phyloP scores from a whole-genome alignment of 441 rosid genomes.

The Populus hybrid region DNA sequence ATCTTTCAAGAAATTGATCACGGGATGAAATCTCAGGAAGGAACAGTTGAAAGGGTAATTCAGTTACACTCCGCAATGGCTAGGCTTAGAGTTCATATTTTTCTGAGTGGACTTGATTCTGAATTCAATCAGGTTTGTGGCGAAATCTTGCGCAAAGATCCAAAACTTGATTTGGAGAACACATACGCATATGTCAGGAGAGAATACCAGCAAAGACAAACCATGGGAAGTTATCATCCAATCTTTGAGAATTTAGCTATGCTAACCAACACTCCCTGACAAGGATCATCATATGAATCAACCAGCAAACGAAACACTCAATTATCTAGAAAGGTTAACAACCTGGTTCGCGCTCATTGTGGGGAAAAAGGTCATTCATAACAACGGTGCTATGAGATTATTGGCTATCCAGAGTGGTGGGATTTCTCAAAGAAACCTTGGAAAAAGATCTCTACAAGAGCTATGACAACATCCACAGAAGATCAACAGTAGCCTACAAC shows the following conservation, averaged over 20 bases:
- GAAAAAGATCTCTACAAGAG: neutral
- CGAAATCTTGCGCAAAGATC: conserved; percentile 3
- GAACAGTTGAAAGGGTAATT: neutral
- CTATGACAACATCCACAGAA: neutral
- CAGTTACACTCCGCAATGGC: neutral
- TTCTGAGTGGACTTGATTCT: conserved; percentile 1
- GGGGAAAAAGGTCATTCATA: neutral
- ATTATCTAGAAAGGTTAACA: neutral
- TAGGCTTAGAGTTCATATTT: conserved; percentile 15
- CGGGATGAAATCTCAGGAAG: neutral
- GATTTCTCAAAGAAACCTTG: neutral
- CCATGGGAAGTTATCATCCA: neutral
- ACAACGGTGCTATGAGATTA: no score
- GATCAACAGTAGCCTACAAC: neutral
- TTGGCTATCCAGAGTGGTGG: no score
- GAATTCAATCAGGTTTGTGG: conserved; percentile 5
- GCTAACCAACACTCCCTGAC: neutral
- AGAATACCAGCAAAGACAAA: conserved; percentile 1
- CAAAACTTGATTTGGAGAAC: neutral
- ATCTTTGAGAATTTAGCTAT: neutral
- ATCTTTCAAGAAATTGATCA: conserved; percentile 13
- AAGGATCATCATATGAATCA: neutral
- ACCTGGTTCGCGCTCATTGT: neutral
- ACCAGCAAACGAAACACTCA: neutral
- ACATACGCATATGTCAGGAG: neutral